Percentiles rank a stretch among this genome's conserved stretches.
Evolutionary conservation across 169 alveolate genomes (phyloP).

Genomic region (Plasmodium knowlesi): DNA sequence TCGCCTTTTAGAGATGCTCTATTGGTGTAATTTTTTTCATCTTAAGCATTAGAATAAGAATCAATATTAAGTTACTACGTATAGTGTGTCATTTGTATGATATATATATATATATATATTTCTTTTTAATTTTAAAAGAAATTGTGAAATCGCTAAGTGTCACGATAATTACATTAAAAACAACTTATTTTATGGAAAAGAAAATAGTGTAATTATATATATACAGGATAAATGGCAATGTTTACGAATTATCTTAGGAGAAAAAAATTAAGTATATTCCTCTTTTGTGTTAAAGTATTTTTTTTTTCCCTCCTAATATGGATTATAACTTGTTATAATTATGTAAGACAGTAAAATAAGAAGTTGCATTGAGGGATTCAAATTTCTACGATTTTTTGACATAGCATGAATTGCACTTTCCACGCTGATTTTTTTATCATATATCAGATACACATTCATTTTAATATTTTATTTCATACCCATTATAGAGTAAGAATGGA

Average conservation of each 20-base stretch:
- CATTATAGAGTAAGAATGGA: neutral
- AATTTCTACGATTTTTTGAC: neutral
- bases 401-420: neutral
- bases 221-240: neutral
- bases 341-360: neutral
- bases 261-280: neutral
- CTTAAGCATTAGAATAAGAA: neutral
- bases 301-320: neutral
- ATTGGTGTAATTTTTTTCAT: neutral
- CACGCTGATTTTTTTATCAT: neutral
- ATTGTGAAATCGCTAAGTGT: neutral
- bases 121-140: neutral
- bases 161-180: neutral
- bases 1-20: neutral
- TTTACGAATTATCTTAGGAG: neutral
- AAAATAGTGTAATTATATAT: neutral
- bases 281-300: neutral
- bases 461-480: neutral
- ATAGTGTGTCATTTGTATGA: neutral
- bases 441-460: neutral
- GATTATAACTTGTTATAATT: neutral
- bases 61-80: neutral
- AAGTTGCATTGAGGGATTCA: neutral
- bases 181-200: neutral
- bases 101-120: neutral